Percentiles rank a stretch among this genome's conserved stretches.
phyloP scores from a whole-genome alignment of 305 asterid species.

The Fraxinus sp. region DNA sequence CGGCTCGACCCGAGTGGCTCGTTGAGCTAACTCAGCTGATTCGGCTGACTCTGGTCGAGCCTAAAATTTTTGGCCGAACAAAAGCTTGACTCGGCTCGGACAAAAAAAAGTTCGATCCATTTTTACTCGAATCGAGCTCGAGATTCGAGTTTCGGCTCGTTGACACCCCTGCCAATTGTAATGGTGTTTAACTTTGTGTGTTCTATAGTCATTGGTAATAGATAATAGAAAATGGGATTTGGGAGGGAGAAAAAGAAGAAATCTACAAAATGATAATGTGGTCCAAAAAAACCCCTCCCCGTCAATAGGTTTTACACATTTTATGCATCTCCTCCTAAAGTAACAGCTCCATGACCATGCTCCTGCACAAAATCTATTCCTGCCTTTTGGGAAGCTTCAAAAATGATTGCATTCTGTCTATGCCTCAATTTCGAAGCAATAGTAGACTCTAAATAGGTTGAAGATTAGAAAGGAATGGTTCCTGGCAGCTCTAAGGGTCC shows the following conservation, averaged over 20 bases:
- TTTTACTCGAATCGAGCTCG: no score
- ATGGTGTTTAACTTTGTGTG: not conserved
- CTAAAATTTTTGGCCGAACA: no score
- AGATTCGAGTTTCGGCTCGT: no score
- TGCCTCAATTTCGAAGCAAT: not conserved
- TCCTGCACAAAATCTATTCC: not conserved
- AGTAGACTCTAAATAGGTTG: not conserved
- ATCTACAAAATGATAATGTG: not conserved
- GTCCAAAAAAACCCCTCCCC: not conserved
- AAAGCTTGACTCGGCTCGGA: no score
- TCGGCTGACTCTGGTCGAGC: no score
- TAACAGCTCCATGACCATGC: not conserved
- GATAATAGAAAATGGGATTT: not conserved
- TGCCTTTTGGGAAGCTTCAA: not conserved
- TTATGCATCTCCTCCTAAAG: not conserved
- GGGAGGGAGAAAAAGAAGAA: not conserved
- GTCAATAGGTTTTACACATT: not conserved
- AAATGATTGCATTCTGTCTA: not conserved
- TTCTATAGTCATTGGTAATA: not conserved
- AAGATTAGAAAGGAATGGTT: not conserved
- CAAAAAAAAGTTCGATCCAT: no score
- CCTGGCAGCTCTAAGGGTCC: not conserved
- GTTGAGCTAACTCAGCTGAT: no score
- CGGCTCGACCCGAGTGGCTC: no score
- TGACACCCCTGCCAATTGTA: not conserved